Percentiles rank a stretch among this genome's conserved stretches.
These are phyloP conservation scores for Samsoniella hepiali DNA, from an alignment of 2,329 filamentous ascomycete species.

Conservation along the genomic window DNA sequence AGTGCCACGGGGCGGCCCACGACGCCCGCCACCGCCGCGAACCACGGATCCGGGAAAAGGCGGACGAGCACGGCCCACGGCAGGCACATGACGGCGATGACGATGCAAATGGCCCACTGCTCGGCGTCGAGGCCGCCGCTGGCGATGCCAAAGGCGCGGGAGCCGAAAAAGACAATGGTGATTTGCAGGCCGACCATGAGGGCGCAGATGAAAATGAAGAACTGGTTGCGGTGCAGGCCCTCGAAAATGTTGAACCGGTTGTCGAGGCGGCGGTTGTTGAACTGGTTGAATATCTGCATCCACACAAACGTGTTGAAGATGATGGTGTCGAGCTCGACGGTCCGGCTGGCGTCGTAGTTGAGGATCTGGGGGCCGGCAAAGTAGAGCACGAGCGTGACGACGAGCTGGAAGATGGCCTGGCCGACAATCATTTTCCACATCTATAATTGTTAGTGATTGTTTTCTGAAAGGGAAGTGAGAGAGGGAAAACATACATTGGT, in stretches of 20 bases:
- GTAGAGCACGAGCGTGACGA: conserved; percentile 57
- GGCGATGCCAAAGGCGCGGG: conserved; percentile 67
- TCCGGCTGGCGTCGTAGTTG: conserved; percentile 42
- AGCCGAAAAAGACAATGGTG: conserved; percentile 80
- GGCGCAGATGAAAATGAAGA: conserved; percentile 76
- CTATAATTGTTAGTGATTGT: conserved; percentile 16
- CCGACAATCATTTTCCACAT: conserved; percentile 68
- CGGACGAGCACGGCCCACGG: conserved; percentile 73
- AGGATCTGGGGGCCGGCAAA: conserved; percentile 59
- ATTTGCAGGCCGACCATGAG: conserved; percentile 83
- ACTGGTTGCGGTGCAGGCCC: conserved; percentile 72
- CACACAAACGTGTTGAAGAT: conserved; percentile 70
- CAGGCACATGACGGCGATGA: conserved; percentile 71
- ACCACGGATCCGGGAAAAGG: conserved; percentile 63
- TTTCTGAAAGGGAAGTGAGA: neutral
- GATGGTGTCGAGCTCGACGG: conserved; percentile 53
- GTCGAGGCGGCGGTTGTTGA: conserved; percentile 81
- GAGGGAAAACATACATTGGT: conserved; percentile 36
- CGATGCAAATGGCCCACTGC: conserved; percentile 81
- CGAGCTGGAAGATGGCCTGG: conserved; percentile 58
- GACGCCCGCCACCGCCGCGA: conserved; percentile 19
- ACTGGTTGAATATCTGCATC: conserved; percentile 75
- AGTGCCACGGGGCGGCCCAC: conserved; percentile 13
- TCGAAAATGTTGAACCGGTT: conserved; percentile 88
- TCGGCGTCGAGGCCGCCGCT: conserved; percentile 53